These are phyloP conservation scores for Syzygium oleosum DNA, from an alignment of 345 rosid species.

Conservation along the genomic window DNA sequence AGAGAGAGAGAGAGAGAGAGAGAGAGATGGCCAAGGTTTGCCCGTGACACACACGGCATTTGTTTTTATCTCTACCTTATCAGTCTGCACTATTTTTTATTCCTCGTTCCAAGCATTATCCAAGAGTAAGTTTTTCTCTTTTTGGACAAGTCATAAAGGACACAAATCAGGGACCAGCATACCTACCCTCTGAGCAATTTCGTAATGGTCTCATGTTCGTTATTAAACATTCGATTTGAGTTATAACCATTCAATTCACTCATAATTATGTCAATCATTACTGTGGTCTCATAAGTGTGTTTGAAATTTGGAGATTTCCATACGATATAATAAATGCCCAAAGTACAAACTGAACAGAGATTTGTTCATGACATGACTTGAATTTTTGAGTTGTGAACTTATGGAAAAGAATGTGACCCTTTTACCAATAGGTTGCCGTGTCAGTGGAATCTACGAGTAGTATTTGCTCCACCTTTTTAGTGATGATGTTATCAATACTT, in stretches of 20 bases:
- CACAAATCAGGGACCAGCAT: not conserved
- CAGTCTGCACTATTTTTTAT: not conserved
- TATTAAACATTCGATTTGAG: accelerated
- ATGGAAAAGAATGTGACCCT: not conserved
- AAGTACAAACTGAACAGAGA: not conserved
- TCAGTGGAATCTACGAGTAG: not conserved
- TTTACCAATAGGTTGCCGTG: not conserved
- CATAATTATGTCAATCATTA: accelerated
- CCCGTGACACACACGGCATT: not conserved
- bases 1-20: not conserved
- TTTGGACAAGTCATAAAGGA: not conserved
- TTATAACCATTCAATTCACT: not conserved
- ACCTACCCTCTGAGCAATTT: not conserved
- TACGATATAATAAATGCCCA: not conserved
- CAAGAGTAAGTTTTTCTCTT: not conserved
- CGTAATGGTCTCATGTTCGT: not conserved
- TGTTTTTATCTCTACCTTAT: not conserved
- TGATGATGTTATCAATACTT: not conserved
- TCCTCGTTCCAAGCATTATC: not conserved
- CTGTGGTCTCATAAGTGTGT: not conserved
- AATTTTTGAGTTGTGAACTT: not conserved
- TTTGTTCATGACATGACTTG: not conserved
- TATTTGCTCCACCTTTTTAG: no score
- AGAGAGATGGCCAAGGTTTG: not conserved
- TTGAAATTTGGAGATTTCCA: not conserved